Base-by-base conservation (phyloP, 441 rosid genomes). In the Hypseocharis bilobata region DNA sequence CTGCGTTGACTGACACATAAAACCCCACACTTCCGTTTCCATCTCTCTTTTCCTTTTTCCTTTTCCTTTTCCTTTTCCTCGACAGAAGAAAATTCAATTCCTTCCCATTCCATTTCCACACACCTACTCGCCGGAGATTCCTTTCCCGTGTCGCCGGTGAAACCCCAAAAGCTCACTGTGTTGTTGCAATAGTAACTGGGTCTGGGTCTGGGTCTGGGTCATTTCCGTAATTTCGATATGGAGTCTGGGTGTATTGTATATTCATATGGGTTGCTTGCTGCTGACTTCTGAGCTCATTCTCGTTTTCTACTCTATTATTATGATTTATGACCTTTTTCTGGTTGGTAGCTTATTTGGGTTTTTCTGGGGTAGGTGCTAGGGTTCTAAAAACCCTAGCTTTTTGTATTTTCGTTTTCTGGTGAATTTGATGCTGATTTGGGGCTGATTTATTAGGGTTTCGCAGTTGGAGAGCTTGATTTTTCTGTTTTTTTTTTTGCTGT, bases 1-100 rank as follows among this genome's bases (percentile, higher is more conserved):
- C 54, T 63, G 76, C 72, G 69, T 73, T 38, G 65, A 62, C 72
- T n/a, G 17, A 11, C 5, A 13, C 66, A 26, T 36, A 3, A 0
- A 57, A 14, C 25, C 10, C 16, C 38, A 1, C 29, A 1, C 14
- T 4, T 2, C 6, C 20, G 8, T 30, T 64, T 26, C 29, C 61
- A 11, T 28, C 11, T 23, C 0, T 28, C 40, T 22, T 0, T 36
- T 22, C 65, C 42, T 2, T 10, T 29, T 61, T 68, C 72, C 65
- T 26, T 44, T 38, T 26, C 29, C 7, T 42, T 25, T 40, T 17
- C 29, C n/a, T n/a, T n/a, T n/a, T n/a, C n/a, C n/a, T n/a, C n/a
- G n/a, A n/a, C n/a, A n/a, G n/a, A n/a, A n/a, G n/a, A n/a, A n/a
- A n/a, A n/a, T n/a, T n/a, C n/a, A n/a, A n/a, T n/a, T n/a, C n/a